These are phyloP conservation scores for Takashimella tepidaria DNA, from an alignment of 1,284 basidiomycete species.

Conservation along the genomic window DNA sequence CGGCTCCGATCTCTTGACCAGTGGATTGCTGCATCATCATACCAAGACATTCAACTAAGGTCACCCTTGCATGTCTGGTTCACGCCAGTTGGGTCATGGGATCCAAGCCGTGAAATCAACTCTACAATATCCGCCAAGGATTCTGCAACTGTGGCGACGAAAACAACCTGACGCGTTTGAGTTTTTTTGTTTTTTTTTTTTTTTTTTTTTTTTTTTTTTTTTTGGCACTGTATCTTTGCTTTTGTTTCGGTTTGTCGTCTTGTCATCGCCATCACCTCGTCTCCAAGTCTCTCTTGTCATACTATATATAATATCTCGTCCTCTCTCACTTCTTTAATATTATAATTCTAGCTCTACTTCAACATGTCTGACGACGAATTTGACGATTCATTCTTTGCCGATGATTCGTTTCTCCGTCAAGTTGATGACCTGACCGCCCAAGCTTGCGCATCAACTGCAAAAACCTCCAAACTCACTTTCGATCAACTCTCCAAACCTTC, in stretches of 20 bases:
- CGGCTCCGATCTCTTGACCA: too few species aligned
- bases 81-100: too few species aligned
- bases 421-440: slow-evolving; percentile 35
- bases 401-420: slow-evolving; percentile 38
- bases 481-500: neutral
- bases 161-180: neutral
- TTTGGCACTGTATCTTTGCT: too few species aligned
- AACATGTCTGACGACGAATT: slow-evolving; percentile 34
- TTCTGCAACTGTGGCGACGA: too few species aligned
- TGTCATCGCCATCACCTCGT: neutral
- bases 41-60: too few species aligned
- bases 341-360: neutral
- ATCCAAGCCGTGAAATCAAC: too few species aligned
- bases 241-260: neutral
- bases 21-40: too few species aligned
- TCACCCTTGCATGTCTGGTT: too few species aligned
- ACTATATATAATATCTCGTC: neutral
- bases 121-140: too few species aligned
- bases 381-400: slow-evolving; percentile 33
- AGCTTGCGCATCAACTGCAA: slow-evolving; percentile 7
- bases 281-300: neutral
- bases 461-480: neutral
- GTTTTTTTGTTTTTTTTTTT: neutral
- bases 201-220: neutral
- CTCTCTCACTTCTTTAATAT: too few species aligned